Base-by-base conservation (phyloP, 2,329 filamentous ascomycete genomes). In the Dothistroma septosporum region DNA sequence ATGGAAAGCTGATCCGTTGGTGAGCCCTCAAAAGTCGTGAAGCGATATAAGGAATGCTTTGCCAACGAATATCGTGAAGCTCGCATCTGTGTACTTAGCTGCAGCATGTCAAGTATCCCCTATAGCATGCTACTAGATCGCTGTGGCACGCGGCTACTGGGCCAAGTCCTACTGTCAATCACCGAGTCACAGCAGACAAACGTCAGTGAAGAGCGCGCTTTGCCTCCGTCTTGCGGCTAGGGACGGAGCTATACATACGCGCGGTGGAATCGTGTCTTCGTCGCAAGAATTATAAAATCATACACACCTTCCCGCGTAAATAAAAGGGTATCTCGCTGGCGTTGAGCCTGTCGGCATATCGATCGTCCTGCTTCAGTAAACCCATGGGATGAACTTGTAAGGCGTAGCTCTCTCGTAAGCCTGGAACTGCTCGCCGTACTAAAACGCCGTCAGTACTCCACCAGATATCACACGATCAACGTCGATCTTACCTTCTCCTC, bases 391-490 rank as follows among this genome's bases (percentile, higher is more conserved):
- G 52, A 78, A 73, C 61, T 71, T 72, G 64, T 75, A 78, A 4
- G 74, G 75, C 53, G 76, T 75, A 19, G 70, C 68, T 48, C 68
- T 63, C 70, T 76, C 75, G 65, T 76, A 75, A 37, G 72, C 63
- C 24, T 65, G 60, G 69, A 75, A 78, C 57, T 76, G 66, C 37
- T 73, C 72, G 16, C 75, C 76, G 61, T 79, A 78, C 74, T 75
- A 52, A 59, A 32, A 5, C 14, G 37, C 33, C 4, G 14, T 35
- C 24, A 44, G 46, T 10, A 54, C 10, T 44, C 9, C 22, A 50
- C 12, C 19, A 4, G 10, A 9, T 28, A n/a, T 16, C 14, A 41
- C 50, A 53, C 2, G 11, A 16, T 7, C 31, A 14, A 9, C 10
- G 10, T n/a, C 2, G 6, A 16, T 71, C 73, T 68, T 60, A 77